A percentile compares a stretch with the other conserved stretches of the same genome.
Conservation (phyloP, 2,329 filamentous ascomycete genomes). For the Fusarium penzigii region DNA sequence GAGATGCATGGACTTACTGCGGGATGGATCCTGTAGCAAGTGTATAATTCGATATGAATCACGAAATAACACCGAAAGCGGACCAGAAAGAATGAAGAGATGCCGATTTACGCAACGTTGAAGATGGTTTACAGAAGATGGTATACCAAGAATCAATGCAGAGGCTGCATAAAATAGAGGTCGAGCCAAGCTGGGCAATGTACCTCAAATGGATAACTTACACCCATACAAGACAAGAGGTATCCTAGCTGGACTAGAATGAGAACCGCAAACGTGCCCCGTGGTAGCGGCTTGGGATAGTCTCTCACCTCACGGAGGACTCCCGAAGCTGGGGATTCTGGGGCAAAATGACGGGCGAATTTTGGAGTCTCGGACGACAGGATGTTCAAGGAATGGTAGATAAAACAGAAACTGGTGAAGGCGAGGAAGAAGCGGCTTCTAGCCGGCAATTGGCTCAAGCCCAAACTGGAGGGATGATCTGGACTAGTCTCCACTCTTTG, state of each 20-base stretch:
- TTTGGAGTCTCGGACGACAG: slow-evolving; percentile 28
- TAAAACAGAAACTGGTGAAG: slow-evolving; percentile 20
- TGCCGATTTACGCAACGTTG: slow-evolving; percentile 14
- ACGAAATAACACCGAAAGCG: slow-evolving; percentile 27
- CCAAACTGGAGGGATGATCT: slow-evolving; percentile 18
- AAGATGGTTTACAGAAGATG: slow-evolving; percentile 6
- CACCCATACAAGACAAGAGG: slow-evolving; percentile 4
- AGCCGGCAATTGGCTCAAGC: slow-evolving; percentile 16
- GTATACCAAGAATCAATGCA: slow-evolving; percentile 12
- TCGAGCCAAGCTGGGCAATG: slow-evolving; percentile 18
- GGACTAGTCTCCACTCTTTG: slow-evolving; percentile 20
- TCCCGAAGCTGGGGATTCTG: slow-evolving; percentile 19
- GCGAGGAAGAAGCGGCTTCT: slow-evolving; percentile 11
- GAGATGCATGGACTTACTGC: slow-evolving; percentile 26
- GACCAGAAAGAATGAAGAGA: slow-evolving; percentile 9
- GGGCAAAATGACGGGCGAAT: slow-evolving; percentile 5
- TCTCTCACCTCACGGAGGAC: slow-evolving; percentile 22
- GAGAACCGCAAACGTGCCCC: slow-evolving; percentile 9
- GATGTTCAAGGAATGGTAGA: slow-evolving; percentile 26
- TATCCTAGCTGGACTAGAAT: slow-evolving; percentile 10
- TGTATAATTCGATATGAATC: slow-evolving; percentile 11
- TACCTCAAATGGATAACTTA: slow-evolving; percentile 15
- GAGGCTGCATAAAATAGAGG: slow-evolving; percentile 5
- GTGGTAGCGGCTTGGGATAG: slow-evolving; percentile 16
- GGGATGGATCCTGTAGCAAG: slow-evolving; percentile 6